Conservation (phyloP, 306 rosid species). For the Erythrophleum fordii region DNA sequence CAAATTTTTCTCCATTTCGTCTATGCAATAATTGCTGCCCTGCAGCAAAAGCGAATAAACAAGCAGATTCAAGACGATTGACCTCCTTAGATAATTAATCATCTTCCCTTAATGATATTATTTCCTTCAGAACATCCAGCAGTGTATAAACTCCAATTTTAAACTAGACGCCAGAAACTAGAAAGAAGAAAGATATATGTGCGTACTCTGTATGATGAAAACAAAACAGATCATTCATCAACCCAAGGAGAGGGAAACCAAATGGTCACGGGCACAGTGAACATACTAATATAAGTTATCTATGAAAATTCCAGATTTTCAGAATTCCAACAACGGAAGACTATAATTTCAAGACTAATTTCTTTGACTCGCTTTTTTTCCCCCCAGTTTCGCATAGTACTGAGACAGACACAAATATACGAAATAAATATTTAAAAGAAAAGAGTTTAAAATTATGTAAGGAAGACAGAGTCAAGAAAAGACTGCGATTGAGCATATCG, state of each 20-base stretch:
- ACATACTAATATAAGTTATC: neutral
- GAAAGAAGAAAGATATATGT: neutral
- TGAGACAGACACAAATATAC: neutral
- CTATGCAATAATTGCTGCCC: neutral
- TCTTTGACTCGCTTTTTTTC: neutral
- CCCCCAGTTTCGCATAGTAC: neutral
- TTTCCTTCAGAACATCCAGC: constrained; percentile 2
- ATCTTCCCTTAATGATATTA: neutral
- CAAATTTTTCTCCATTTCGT: neutral
- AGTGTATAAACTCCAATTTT: neutral
- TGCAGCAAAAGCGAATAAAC: neutral
- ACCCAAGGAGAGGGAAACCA: constrained; percentile 1
- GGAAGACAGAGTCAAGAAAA: neutral
- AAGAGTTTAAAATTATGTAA: neutral
- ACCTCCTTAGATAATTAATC: neutral
- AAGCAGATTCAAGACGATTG: neutral
- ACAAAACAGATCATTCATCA: neutral
- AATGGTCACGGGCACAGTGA: neutral
- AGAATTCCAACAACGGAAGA: constrained; percentile 12
- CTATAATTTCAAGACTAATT: constrained; percentile 20
- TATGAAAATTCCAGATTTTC: constrained; percentile 24
- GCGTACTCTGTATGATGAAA: neutral
- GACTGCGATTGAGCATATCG: neutral
- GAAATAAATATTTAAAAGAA: neutral
- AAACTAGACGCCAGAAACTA: constrained; percentile 11